Conservation (phyloP, 2,329 filamentous ascomycete genomes). For the Sporothrix globosa region DNA sequence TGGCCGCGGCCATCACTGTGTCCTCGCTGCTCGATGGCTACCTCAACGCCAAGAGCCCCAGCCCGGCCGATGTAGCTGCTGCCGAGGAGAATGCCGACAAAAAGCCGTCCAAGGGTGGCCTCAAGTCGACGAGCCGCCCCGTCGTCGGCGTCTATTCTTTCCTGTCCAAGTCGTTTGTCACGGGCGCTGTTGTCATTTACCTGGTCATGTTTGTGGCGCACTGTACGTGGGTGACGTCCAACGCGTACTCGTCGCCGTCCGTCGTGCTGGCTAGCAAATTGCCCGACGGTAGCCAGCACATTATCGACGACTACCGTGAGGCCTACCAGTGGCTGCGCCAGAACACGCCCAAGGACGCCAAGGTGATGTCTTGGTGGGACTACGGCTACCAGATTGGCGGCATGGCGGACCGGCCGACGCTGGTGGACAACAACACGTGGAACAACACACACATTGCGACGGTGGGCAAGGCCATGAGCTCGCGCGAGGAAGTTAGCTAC, state of each 20-base stretch:
- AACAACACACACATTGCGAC: conserved; percentile 99
- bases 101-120: conserved; percentile 55
- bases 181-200: conserved; percentile 73
- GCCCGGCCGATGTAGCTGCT: conserved; percentile 51
- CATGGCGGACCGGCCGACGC: conserved; percentile 95
- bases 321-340: conserved; percentile 99
- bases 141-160: conserved; percentile 81
- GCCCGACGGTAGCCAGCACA: conserved; percentile 94
- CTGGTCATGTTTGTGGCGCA: conserved; percentile 92
- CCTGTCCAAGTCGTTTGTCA: conserved; percentile 78
- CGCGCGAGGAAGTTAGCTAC: conserved; percentile 95
- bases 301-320: conserved; percentile 99
- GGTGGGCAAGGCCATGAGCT: conserved; percentile 98
- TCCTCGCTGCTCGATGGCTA: conserved; percentile 90
- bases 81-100: conserved; percentile 56
- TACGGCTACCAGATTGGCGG: conserved; percentile 99
- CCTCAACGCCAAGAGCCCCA: conserved; percentile 67
- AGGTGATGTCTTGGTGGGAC: conserved; percentile 99
- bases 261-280: conserved; percentile 91
- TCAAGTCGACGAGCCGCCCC: conserved; percentile 73
- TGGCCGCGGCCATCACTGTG: conserved; percentile 84
- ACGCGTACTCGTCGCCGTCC: conserved; percentile 97
- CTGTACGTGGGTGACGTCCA: conserved; percentile 99
- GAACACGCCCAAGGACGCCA: conserved; percentile 92
- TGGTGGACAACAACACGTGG: conserved; percentile 99